Conservation (phyloP, 2,329 filamentous ascomycete genomes). For the Neopestalotiopsis sp. region DNA sequence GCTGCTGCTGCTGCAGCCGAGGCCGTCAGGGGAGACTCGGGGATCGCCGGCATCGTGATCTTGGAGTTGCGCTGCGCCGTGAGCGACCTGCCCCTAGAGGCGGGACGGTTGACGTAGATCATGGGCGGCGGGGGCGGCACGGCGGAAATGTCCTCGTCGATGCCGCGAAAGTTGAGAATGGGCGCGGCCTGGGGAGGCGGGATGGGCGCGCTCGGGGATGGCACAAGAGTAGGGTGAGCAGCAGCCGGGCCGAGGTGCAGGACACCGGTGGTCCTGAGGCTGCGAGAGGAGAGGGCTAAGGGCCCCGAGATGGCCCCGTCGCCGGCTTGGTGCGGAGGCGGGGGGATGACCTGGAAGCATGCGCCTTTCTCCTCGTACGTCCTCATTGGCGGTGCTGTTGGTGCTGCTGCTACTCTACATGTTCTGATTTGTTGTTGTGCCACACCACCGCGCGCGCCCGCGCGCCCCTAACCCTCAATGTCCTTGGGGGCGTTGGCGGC, state of each 20-base stretch:
- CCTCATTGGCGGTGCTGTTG: not conserved
- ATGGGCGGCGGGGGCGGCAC: slow-evolving; percentile 27
- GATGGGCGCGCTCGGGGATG: slow-evolving; percentile 25
- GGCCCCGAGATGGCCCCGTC: slow-evolving; percentile 10
- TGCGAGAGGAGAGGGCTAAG: slow-evolving; percentile 11
- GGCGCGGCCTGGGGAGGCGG: slow-evolving; percentile 23
- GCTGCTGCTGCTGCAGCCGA: not conserved
- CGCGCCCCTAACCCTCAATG: slow-evolving; percentile 53
- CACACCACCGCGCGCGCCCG: slow-evolving; percentile 42
- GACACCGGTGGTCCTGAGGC: slow-evolving; percentile 17
- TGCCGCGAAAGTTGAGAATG: slow-evolving; percentile 24
- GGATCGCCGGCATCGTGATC: slow-evolving; percentile 21
- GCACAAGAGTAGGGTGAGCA: slow-evolving; percentile 25
- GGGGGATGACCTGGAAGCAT: slow-evolving; percentile 13
- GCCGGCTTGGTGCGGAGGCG: slow-evolving; percentile 13
- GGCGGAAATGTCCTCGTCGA: slow-evolving; percentile 27
- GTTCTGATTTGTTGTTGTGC: not conserved
- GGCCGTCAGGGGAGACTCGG: slow-evolving; percentile 16
- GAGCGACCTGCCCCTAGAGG: slow-evolving; percentile 13
- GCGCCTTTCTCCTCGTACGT: slow-evolving; percentile 19
- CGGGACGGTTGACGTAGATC: slow-evolving; percentile 19
- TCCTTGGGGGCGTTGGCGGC: slow-evolving; percentile 47
- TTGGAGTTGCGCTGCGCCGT: slow-evolving; percentile 17
- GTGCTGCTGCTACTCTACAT: slow-evolving; percentile 14
- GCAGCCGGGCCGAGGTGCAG: slow-evolving; percentile 21